Evolutionary conservation across 108 stramenopile species (phyloP).

Genomic region (Skeletonema menzelii): DNA sequence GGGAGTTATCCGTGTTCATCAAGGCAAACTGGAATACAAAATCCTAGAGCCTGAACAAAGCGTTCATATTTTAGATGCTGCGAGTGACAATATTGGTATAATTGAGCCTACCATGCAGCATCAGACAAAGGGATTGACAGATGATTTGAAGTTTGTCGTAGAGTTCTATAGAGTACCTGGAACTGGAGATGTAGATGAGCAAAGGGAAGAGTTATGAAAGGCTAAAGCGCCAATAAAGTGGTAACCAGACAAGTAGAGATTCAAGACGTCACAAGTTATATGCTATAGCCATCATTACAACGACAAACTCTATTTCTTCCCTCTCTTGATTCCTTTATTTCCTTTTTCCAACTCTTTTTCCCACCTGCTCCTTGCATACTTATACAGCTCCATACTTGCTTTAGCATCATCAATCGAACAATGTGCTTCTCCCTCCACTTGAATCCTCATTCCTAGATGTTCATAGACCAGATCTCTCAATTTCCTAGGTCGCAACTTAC

Average conservation of each 20-base stretch:
- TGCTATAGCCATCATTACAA: background rate
- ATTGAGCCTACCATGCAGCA: constrained; percentile 51
- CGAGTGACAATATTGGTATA: constrained; percentile 27
- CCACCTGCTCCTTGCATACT: constrained; percentile 70
- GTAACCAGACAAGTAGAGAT: no score
- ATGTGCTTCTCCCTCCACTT: constrained; percentile 72
- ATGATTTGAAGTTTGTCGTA: constrained; percentile 60
- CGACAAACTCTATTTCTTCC: background rate
- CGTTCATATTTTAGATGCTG: constrained; percentile 20
- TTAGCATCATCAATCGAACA: constrained; percentile 83
- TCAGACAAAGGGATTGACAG: constrained; percentile 41
- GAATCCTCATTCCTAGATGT: constrained; percentile 64
- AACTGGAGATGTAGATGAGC: constrained; percentile 53
- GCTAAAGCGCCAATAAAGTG: background rate
- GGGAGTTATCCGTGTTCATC: constrained; percentile 48
- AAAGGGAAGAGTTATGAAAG: constrained; percentile 40
- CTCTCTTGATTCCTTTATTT: constrained; percentile 14
- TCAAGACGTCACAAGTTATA: no score
- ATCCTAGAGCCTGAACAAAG: constrained; percentile 30
- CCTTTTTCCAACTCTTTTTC: constrained; percentile 59
- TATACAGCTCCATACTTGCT: constrained; percentile 86
- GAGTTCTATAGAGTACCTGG: constrained; percentile 56
- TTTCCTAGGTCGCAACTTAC: constrained; percentile 89
- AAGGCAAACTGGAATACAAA: constrained; percentile 48
- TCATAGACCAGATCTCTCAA: constrained; percentile 90